Percentiles rank a stretch among this genome's conserved stretches.
phyloP scores from a whole-genome alignment of 2,329 filamentous ascomycete species.

The Alternaria sp. region DNA sequence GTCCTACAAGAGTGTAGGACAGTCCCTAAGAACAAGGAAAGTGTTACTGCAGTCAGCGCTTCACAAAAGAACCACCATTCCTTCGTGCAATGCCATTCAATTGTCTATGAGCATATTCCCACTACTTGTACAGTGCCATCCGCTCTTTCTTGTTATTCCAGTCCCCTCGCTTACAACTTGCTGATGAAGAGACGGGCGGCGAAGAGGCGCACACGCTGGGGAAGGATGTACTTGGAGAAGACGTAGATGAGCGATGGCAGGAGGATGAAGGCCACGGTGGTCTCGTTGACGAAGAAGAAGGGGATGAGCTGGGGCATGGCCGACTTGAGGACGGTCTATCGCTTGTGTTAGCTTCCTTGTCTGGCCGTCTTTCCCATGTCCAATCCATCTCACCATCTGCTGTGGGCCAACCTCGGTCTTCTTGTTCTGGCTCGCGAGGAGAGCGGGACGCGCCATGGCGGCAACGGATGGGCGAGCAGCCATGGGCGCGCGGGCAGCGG shows the following conservation, averaged over 20 bases:
- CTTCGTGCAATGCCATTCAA: constrained; percentile 34
- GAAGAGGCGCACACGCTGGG: constrained; percentile 53
- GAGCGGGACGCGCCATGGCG: constrained; percentile 47
- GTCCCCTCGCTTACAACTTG: constrained; percentile 49
- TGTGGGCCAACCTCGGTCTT: constrained; percentile 44
- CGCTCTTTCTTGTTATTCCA: constrained; percentile 8
- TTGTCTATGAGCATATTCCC: constrained; percentile 48
- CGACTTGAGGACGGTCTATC: constrained; percentile 51
- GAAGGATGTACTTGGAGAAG: constrained; percentile 55
- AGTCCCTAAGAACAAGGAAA: not conserved
- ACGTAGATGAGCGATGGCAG: constrained; percentile 55
- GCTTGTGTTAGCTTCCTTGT: constrained; percentile 24
- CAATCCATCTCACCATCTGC: constrained; percentile 42
- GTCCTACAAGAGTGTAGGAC: not conserved
- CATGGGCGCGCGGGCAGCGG: constrained; percentile 50
- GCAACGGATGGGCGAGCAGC: constrained; percentile 41
- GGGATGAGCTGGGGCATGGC: constrained; percentile 56
- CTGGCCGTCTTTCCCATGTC: no score
- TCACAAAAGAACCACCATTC: not conserved
- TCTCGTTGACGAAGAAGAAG: constrained; percentile 58
- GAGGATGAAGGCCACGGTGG: constrained; percentile 52
- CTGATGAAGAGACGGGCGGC: constrained; percentile 55
- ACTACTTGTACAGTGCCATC: constrained; percentile 45
- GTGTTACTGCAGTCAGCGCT: not conserved
- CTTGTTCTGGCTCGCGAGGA: constrained; percentile 47